Conservation (phyloP, 345 rosid genomes). For the Eutrema yunnanense region DNA sequence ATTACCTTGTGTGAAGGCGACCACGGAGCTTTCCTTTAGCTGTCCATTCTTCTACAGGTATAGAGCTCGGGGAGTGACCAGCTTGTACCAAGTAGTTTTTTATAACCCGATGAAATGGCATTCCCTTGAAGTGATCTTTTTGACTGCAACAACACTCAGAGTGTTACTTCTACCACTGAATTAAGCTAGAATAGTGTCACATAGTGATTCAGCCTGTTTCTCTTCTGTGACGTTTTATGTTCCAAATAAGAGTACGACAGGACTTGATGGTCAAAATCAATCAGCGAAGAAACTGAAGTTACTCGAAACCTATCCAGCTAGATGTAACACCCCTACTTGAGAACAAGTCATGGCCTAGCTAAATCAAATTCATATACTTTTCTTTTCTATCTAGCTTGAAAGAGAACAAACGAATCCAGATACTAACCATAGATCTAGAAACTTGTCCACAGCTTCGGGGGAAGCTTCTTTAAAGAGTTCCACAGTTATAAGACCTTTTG, state of each 20-base stretch:
- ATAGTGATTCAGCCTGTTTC: background rate
- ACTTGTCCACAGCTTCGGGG: constrained; percentile 72
- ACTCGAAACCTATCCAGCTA: background rate
- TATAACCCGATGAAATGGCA: constrained; percentile 74
- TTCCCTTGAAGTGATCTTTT: constrained; percentile 72
- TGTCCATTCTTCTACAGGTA: constrained; percentile 75
- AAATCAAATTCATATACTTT: background rate
- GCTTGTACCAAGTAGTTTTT: constrained; percentile 89
- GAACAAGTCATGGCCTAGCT: background rate
- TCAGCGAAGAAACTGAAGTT: background rate
- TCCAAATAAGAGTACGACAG: background rate
- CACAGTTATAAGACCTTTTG: constrained; percentile 61
- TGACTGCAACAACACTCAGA: constrained; percentile 48
- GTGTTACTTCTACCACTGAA: background rate
- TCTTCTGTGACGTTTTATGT: background rate
- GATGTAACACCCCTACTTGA: background rate
- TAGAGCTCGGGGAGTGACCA: constrained; percentile 51
- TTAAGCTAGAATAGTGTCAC: background rate
- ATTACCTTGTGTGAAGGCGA: constrained; percentile 59
- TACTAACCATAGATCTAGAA: constrained; percentile 66
- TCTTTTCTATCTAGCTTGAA: background rate
- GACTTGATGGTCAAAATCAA: background rate
- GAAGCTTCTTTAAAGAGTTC: constrained; percentile 71
- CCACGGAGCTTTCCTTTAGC: constrained; percentile 65
- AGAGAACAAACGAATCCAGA: background rate